Evolutionary conservation across 345 rosid species (phyloP), one percentile per base, ranked within the genome.

Genomic region (Clausena lansium): DNA sequence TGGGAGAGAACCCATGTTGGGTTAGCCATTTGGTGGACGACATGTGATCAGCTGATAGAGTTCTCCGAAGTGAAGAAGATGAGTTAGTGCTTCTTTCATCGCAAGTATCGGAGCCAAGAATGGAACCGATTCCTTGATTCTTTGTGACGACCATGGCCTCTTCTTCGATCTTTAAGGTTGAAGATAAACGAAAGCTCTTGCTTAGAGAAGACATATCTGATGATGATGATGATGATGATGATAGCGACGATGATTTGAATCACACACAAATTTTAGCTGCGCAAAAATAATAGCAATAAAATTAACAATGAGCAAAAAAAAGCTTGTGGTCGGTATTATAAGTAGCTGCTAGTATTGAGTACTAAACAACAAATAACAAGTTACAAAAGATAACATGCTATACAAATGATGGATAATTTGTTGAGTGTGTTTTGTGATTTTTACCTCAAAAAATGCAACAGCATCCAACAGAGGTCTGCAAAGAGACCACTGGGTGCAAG

Each of bases 21-120:
- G 87, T 38, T 7, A 79, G 75, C 98, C 98, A 92, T 67, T 86
- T 92, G 67, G 84, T 85, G 79, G 98, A 93, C 4, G 96, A 92
- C 93, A 95, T 88, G 73, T 45, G 50, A 10, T 93, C 97, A 17
- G 98, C 97, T 0, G 98, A 92, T 33, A 92, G 89, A 33, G 99
- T 93, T 63, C 98, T 75, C 35, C 91, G 83, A 2, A 96, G 88
- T 5, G 99, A 89, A 78, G 90, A 81, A 71, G 93, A 35, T 35
- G 91, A 81, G 28, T 52, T 50, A 38, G 75, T 27, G 33, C 73
- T 74, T 47, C 41, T 79, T 19, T 85, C 84, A 39, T 76, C 47
- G 76, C 83, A 91, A 35, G 85, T 78, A 17, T 87, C 89, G 25
- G 86, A 78, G 19, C 87, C 89, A 73, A 95, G 97, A 80, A 95